Evolutionary conservation across 148 eudicot species (phyloP), one percentile per base, ranked within the genome.

Genomic region (Rhododendron kiyosumense): DNA sequence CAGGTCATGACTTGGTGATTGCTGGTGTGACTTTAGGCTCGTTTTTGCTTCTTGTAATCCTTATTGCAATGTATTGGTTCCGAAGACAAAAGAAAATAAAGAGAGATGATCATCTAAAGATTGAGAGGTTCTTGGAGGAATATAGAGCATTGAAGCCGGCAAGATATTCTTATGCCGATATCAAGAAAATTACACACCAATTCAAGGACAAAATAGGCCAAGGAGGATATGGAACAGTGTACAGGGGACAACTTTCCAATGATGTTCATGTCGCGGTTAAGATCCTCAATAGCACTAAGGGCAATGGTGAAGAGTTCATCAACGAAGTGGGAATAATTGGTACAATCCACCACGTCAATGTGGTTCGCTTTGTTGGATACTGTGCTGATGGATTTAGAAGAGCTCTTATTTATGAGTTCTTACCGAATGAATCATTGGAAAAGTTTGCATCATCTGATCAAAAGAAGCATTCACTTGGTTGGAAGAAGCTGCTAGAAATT

Each of bases 341-440:
- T 5, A 75, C 9, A 18, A 75, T 75, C 79, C 79, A 34, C 79
- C 79, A 75, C 13, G 76, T 88, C 5, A 88, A 88, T 78, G 89
- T 88, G 80, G 89, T 88, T 26, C 87, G 89, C 32, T 43, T 88
- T 10, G 86, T 88, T 7, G 89, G 89, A 12, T 88, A 77, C 12
- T 88, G 90, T 32, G 90, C 90, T 32, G 90, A 88, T 78, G 90
- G 90, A n/a, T 84, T 84, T 14, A 84, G 75, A 79, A 76, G 85
- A 11, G 87, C 89, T 18, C 69, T 87, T 3, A 84, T 88, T 1
- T 88, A 88, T 24, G 88, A 88, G 59, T 88, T 69, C 84, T 20
- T 86, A 30, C 84, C 87, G 0, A 86, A 86, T 38, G 86, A 76
- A 46, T 86, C 86, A 2, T 80, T 89, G 2, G 59, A 89, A 20